Evolutionary conservation across 306 rosid species (phyloP).

Genomic region (Rosa multiflora): DNA sequence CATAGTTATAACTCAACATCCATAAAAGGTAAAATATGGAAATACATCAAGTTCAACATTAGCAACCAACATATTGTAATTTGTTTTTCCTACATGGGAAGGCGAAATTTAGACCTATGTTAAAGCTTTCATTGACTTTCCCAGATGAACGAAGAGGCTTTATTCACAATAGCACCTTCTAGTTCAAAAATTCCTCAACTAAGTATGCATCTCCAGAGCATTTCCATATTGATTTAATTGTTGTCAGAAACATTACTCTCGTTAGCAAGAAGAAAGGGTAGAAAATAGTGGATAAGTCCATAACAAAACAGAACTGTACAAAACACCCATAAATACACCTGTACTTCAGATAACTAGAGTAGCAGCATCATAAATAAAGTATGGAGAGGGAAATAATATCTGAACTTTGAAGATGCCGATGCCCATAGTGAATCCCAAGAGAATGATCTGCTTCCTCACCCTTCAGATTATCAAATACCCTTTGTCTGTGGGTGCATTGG

Average conservation of each 20-base stretch:
- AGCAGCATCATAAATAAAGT: neutral
- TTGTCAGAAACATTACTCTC: neutral
- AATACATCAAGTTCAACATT: too few species aligned
- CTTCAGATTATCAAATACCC: neutral
- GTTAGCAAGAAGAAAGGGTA: neutral
- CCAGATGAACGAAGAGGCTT: neutral
- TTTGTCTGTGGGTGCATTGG: slow-evolving; percentile 55
- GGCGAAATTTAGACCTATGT: neutral
- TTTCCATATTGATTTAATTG: neutral
- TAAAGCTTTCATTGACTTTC: too few species aligned
- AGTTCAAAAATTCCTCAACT: neutral
- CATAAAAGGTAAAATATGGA: too few species aligned
- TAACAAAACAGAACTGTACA: neutral
- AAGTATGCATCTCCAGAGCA: neutral
- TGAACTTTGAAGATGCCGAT: neutral
- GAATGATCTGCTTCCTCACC: neutral
- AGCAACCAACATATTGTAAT: too few species aligned
- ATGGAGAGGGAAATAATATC: too few species aligned
- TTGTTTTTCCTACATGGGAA: neutral
- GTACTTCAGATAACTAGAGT: neutral
- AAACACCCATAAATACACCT: neutral
- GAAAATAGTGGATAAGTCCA: neutral
- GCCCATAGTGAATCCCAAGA: neutral
- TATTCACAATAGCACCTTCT: neutral
- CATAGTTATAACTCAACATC: too few species aligned